Evolutionary conservation across 352 stramenopile genomes (phyloP), one percentile per base, ranked within the genome.

Genomic region (Phytophthora podocarpi): DNA sequence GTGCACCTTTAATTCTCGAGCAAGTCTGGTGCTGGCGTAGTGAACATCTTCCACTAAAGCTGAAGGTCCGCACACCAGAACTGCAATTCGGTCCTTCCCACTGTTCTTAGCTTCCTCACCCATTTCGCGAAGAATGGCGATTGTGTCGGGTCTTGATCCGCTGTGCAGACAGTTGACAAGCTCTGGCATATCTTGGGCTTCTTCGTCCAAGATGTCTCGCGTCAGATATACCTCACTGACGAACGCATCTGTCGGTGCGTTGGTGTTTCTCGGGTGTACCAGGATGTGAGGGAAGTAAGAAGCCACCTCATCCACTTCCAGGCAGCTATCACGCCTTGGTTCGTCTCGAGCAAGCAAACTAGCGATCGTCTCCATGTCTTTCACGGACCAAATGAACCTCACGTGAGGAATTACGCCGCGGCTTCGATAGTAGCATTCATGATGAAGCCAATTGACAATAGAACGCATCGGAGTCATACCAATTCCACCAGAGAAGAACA

Each of bases 401-500:
- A 82, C 74, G n/a, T 78, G 69, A n/a, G 74, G 54, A 42, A 87
- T 64, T 3, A 62, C 45, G 2, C 49, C 56, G 8, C 72, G 76
- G 27, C 50, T 64, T 30, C 50, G 30, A 10, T 67, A 64, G 30
- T 66, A 68, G 13, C 54, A 49, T 15, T 74, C 60, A 42, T 78
- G 59, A 47, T 78, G 55, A 2, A 83, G 16, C 31, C 69, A 71
- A 52, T 88, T 88, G 1, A 78, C 67, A 10, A 85, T 58, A 2
- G 69, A 79, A 2, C 75, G 60, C 72, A 89, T 85, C 0, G 79
- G 76, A 0, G 79, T 86, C 55, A 86, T 60, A 2, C 76, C 76
- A 40, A 89, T 80, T 28, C 79, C 79, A 8, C 72, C 72, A 21
- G 67, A 64, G 20, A 88, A 56, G 16, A 90, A 54, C 4, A 78